phyloP scores from a whole-genome alignment of 2,329 filamentous ascomycete species.

The Paraphoma chrysanthemicola region DNA sequence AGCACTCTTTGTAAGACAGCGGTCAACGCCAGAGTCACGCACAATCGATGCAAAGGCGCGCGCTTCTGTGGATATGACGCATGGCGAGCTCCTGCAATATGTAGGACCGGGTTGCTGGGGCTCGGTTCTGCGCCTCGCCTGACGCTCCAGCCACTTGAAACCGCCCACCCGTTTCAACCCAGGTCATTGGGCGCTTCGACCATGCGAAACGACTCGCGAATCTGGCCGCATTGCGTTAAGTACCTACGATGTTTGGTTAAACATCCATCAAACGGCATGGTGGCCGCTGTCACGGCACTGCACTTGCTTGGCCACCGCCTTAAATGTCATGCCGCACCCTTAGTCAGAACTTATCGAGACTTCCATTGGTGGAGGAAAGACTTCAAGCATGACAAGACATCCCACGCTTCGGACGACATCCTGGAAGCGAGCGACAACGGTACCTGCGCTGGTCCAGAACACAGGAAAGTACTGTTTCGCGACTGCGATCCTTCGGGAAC shows the following conservation, averaged over 20 bases:
- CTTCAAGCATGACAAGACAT: conserved; percentile 26
- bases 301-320: conserved; percentile 22
- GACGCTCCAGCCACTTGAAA: conserved; percentile 41
- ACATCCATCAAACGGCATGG: conserved; percentile 22
- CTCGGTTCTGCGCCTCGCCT: conserved; percentile 26
- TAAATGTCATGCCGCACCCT: conserved; percentile 21
- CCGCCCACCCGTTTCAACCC: conserved; percentile 44
- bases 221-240: conserved; percentile 19
- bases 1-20: not conserved
- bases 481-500: conserved; percentile 20
- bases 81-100: conserved; percentile 19
- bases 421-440: conserved; percentile 18
- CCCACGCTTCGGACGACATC: conserved; percentile 23
- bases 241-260: conserved; percentile 13
- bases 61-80: conserved; percentile 6
- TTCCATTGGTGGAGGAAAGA: conserved; percentile 39
- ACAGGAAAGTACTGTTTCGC: conserved; percentile 25
- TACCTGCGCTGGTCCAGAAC: conserved; percentile 22
- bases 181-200: conserved; percentile 37
- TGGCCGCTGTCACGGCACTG: conserved; percentile 31
- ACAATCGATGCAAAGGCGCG: not conserved
- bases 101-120: conserved; percentile 15
- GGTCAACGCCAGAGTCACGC: not conserved
- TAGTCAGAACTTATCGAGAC: conserved; percentile 7
- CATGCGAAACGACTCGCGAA: conserved; percentile 30